phyloP scores from a whole-genome alignment of 1,139 yeast genomes.

The Candida sanyaensis region DNA sequence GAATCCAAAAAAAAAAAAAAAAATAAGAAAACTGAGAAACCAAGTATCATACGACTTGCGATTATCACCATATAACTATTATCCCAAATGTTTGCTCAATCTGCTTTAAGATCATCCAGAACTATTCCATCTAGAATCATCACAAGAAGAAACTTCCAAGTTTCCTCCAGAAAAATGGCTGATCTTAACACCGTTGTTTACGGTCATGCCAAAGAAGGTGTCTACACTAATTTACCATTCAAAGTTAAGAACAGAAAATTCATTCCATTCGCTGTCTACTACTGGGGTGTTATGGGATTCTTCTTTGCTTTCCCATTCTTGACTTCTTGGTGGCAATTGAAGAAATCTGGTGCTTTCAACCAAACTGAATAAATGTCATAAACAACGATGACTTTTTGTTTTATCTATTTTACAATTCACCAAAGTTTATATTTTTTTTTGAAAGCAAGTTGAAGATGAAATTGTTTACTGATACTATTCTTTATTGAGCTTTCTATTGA shows the following conservation, averaged over 20 bases:
- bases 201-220: slow-evolving; percentile 70
- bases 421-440: not conserved
- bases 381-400: too few species aligned
- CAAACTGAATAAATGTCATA: slow-evolving; percentile 3
- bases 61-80: not conserved
- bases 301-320: slow-evolving; percentile 66
- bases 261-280: slow-evolving; percentile 79
- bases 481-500: not conserved
- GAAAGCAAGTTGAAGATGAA: not conserved
- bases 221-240: slow-evolving; percentile 91
- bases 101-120: slow-evolving; percentile 38
- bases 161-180: slow-evolving; percentile 28
- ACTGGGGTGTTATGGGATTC: slow-evolving; percentile 74
- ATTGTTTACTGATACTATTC: not conserved
- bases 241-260: slow-evolving; percentile 83
- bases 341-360: slow-evolving; percentile 66
- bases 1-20: not conserved
- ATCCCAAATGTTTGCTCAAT: slow-evolving; percentile 17
- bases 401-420: not conserved
- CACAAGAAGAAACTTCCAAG: slow-evolving; percentile 39
- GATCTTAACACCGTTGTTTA: slow-evolving; percentile 26
- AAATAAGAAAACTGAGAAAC: not conserved
- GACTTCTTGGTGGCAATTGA: slow-evolving; percentile 67
- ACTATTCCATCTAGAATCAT: slow-evolving; percentile 13
- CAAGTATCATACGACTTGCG: slow-evolving; percentile 2